phyloP scores from a whole-genome alignment of 768 basidiomycete species.

The Kwoniella newhampshirensis region DNA sequence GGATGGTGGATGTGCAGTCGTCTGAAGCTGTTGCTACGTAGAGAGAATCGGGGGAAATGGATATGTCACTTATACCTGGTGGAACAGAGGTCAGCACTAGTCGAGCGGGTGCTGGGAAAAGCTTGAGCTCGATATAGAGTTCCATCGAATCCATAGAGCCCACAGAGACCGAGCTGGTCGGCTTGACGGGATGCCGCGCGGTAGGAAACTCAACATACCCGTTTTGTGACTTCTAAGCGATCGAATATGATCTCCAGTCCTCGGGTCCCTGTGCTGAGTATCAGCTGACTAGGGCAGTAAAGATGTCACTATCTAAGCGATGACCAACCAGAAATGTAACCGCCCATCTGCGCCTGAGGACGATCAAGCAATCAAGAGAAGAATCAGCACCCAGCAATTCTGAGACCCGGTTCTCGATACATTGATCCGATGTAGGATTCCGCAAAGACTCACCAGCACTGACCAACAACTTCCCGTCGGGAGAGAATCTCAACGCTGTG shows the following conservation, averaged over 20 bases:
- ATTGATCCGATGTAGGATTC: not conserved
- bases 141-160: no score
- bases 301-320: no score
- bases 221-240: conserved; percentile 35
- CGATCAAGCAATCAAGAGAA: not conserved
- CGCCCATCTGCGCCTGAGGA: conserved; percentile 44
- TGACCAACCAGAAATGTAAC: conserved; percentile 40
- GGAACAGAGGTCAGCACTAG: no score
- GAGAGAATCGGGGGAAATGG: conserved; percentile 79
- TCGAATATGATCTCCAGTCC: conserved; percentile 59
- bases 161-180: no score
- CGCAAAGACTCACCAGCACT: conserved; percentile 78
- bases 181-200: no score
- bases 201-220: conserved; percentile 40
- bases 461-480: conserved; percentile 75
- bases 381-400: conserved; percentile 6
- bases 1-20: conserved; percentile 68
- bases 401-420: not conserved
- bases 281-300: conserved; percentile 8
- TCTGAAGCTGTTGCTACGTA: conserved; percentile 90
- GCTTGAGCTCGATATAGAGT: no score
- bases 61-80: conserved; percentile 86
- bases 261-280: conserved; percentile 23
- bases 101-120: no score
- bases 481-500: conserved; percentile 83